Base-by-base conservation (phyloP, 169 alveolate genomes). In the Plasmodium yoelii region DNA sequence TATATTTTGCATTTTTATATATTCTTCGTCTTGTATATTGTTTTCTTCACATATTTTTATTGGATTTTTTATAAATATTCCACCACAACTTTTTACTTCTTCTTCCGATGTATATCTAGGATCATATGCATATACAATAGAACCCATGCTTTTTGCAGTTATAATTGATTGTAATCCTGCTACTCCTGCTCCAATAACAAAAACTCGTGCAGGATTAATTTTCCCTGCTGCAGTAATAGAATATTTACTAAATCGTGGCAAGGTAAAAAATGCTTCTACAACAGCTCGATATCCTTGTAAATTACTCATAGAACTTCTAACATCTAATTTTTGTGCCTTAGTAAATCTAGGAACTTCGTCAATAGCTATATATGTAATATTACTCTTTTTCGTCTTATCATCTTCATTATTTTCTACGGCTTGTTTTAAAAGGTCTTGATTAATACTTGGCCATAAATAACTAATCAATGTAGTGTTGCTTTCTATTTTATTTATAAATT, bases 141-240 rank as follows among this genome's bases (percentile, higher is more conserved):
- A 97, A 22, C 98, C 98, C 84, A 97, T 91, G 34, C 94, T 90
- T 72, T 91, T 92, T 19, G 98, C 98, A 39, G 98, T 97, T n/a
- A 98, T 98, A 80, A 97, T 96, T 12, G 99, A 98, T 63, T 97
- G 97, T 42, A 98, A 95, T 9, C 99, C 99, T 5, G 99, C 99
- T 12, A 98, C 99, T 19, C 99, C 99, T 24, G 97, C 99, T 55
- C 99, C 99, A 59, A 98, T 94, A 49, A 98, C 97, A 70, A 98
- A 87, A 57, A 98, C 99, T 70, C 94, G 94, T 18, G 99, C 98
- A 6, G 98, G 98, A 82, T 94, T 97, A 55, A 95, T 94, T 84
- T 93, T 95, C 46, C 99, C 99, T 12, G 98, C 98, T 39, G 99
- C 99, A 22, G 99, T 97, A 86, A 95, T 95, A 34, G 97, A 94